Conservation (phyloP, 2,329 filamentous ascomycete genomes). For the Myriosclerotinia scirpicola region DNA sequence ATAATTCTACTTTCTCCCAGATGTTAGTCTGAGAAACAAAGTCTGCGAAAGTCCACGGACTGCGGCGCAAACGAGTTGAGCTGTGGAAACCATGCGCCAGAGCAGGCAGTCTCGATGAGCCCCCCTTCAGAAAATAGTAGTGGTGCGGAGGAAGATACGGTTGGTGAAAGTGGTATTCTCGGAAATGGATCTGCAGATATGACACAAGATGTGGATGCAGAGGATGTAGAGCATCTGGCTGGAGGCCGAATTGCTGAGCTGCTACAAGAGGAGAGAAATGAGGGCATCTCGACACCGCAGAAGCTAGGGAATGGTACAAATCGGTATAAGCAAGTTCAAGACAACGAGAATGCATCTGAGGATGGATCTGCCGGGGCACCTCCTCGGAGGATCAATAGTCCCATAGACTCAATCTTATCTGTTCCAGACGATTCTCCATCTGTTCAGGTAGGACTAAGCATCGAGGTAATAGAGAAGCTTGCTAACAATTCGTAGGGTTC, state of each 20-base stretch:
- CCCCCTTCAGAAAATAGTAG: constrained; percentile 63
- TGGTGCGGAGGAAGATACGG: constrained; percentile 55
- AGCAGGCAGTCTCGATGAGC: constrained; percentile 60
- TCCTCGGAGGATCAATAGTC: constrained; percentile 62
- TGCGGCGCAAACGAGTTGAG: constrained; percentile 36
- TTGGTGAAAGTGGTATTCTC: constrained; percentile 52
- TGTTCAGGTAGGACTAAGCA: constrained; percentile 59
- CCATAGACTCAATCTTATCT: constrained; percentile 66
- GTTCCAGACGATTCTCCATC: constrained; percentile 84
- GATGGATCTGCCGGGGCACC: constrained; percentile 55
- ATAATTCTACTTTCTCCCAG: not conserved
- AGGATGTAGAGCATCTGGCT: constrained; percentile 42
- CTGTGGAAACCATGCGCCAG: constrained; percentile 38
- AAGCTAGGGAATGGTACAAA: constrained; percentile 42
- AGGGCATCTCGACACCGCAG: constrained; percentile 30
- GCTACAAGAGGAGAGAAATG: constrained; percentile 37
- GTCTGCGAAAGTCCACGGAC: constrained; percentile 32
- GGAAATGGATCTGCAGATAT: constrained; percentile 35
- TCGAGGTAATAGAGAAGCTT: not conserved
- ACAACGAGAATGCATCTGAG: constrained; percentile 50
- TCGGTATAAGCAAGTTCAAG: constrained; percentile 38
- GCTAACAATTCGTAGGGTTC: constrained; percentile 52
- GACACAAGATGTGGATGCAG: constrained; percentile 7
- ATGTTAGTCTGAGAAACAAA: constrained; percentile 31
- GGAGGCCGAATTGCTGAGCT: constrained; percentile 34